phyloP scores from a whole-genome alignment of 2,329 filamentous ascomycete species.

The Aspergillus tamarii region DNA sequence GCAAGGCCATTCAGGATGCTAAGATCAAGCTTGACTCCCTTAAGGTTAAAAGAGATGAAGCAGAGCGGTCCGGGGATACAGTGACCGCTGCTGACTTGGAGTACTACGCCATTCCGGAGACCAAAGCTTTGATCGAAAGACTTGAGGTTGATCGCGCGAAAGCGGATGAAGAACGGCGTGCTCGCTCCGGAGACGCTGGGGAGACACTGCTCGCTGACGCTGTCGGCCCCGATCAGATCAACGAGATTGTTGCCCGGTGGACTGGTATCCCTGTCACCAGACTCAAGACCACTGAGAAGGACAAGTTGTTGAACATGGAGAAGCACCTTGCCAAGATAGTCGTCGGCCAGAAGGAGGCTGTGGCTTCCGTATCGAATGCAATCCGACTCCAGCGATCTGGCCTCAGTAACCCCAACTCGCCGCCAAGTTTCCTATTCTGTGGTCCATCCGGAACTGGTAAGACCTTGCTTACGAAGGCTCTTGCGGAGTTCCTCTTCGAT shows the following conservation, averaged over 20 bases:
- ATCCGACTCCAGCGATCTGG: slow-evolving; percentile 95
- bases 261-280: slow-evolving; percentile 97
- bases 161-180: slow-evolving; percentile 69
- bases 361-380: slow-evolving; percentile 89
- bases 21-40: slow-evolving; percentile 94
- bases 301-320: slow-evolving; percentile 98
- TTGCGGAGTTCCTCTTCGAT: slow-evolving; percentile 97
- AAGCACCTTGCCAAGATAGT: slow-evolving; percentile 80
- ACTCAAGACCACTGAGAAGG: slow-evolving; percentile 93
- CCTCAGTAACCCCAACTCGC: slow-evolving; percentile 92
- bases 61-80: slow-evolving; percentile 83
- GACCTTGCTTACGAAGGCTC: slow-evolving; percentile 92
- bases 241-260: slow-evolving; percentile 95
- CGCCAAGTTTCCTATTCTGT: slow-evolving; percentile 97
- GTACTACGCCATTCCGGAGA: slow-evolving; percentile 96
- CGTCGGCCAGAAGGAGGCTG: slow-evolving; percentile 92
- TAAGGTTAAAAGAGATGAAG: slow-evolving; percentile 89
- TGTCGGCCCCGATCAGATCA: slow-evolving; percentile 97
- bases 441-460: slow-evolving; percentile 98
- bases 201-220: slow-evolving; percentile 83
- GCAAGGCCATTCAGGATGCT: slow-evolving; percentile 88
- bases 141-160: slow-evolving; percentile 80
- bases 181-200: slow-evolving; percentile 61
- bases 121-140: slow-evolving; percentile 75
- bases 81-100: slow-evolving; percentile 88